A percentile compares a stretch with the other conserved stretches of the same genome.
Evolutionary conservation across 148 eudicot species (phyloP).

Genomic region (Camellia sinensis): DNA sequence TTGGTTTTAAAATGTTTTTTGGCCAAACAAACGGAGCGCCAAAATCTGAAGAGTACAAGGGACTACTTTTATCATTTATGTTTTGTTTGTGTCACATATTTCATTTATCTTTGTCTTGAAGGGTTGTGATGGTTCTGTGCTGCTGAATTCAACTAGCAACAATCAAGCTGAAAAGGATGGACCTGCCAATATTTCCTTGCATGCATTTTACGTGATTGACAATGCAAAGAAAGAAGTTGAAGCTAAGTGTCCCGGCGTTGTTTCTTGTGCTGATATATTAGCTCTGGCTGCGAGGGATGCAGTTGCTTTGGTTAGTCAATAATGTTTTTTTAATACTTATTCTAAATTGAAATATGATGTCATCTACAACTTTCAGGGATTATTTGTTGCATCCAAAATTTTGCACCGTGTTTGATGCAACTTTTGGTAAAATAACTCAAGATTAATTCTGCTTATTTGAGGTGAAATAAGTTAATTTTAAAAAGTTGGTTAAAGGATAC

Average conservation of each 20-base stretch:
- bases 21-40: too few relatives aligned
- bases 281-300: slow-evolving; percentile 85
- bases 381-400: neutral
- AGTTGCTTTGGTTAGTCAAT: slow-evolving; percentile 52
- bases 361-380: neutral
- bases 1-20: too few relatives aligned
- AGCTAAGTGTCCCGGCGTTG: slow-evolving; percentile 71
- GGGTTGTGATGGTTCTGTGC: slow-evolving; percentile 91
- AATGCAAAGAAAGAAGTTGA: slow-evolving; percentile 70
- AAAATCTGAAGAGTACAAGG: neutral
- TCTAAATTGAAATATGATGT: too few relatives aligned
- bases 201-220: slow-evolving; percentile 72
- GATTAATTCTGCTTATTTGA: too few relatives aligned
- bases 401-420: too few relatives aligned
- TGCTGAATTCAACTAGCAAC: slow-evolving; percentile 48
- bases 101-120: slow-evolving; percentile 15
- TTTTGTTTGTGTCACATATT: neutral
- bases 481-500: too few relatives aligned
- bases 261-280: slow-evolving; percentile 85
- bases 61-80: neutral
- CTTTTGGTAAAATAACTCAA: too few relatives aligned
- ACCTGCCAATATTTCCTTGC: slow-evolving; percentile 66
- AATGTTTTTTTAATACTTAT: too few relatives aligned
- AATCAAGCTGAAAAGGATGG: slow-evolving; percentile 63
- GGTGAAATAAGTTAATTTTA: too few relatives aligned